Evolutionary conservation across 148 eudicot genomes (phyloP), one percentile per base, ranked within the genome.

Genomic region (Limonium bicolor): DNA sequence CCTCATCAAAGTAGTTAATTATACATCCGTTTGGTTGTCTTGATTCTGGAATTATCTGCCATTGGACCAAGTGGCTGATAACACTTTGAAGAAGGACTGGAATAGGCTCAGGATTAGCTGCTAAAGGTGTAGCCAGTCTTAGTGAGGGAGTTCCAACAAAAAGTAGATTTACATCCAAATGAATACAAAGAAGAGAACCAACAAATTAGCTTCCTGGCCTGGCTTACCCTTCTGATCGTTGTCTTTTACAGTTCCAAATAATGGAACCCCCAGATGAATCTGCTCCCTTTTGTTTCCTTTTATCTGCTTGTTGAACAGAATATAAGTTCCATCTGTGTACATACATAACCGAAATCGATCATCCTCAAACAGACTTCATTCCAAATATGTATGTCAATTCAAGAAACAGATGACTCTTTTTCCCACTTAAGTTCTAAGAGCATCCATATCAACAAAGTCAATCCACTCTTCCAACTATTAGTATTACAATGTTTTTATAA

Each of bases 1-100:
- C 99, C 95, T 84, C 95, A 32, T 90, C 95, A 41, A 84, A 90
- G 64, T 73, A 90, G 77, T 84, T 84, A 22, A 84, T 73, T 37
- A 90, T 70, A 70, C 99, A 90, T 43, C 95, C 78, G 54, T 84
- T 85, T 48, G 99, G 99, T 60, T 61, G 73, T 43, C 80, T 68
- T 5, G 61, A 70, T 55, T 90, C 93, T 12, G 99, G 80, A 16
- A 90, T 53, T 24, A 90, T 54, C 47, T 78, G 92, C 84, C 87
- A 80, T 62, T 80, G 79, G 10, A 80, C 70, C 49, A 90, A 67
- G 64, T 84, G 99, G 56, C 73, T 76, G 20, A 84, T 75, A 27
- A 75, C 71, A 35, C 76, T 71, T 54, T 73, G 82, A 36, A 90
- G 82, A 61, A 86, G 76, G 41, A 70, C 56, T 11, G 93, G 99